These are phyloP conservation scores for Ophiostoma piceae DNA, from an alignment of 2,329 filamentous ascomycete genomes.

Conservation along the genomic window DNA sequence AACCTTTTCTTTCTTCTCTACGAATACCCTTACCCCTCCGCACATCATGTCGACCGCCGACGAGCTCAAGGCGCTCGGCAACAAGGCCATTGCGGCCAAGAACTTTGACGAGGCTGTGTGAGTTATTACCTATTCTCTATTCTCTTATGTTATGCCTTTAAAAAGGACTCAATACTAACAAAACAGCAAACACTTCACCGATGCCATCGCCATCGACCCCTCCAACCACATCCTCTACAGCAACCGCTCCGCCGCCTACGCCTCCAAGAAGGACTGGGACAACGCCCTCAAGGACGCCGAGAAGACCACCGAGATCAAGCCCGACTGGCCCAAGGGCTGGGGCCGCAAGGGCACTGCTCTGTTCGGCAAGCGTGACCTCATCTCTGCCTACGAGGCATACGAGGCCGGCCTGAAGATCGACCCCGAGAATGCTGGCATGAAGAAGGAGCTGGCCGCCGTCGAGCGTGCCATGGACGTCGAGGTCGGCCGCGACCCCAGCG, in stretches of 20 bases:
- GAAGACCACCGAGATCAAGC: constrained; percentile 91
- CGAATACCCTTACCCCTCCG: background rate
- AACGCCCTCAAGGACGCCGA: constrained; percentile 82
- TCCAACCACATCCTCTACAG: constrained; percentile 96
- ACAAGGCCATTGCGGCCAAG: constrained; percentile 97
- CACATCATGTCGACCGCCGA: constrained; percentile 54
- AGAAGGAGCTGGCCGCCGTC: constrained; percentile 78
- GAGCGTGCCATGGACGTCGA: constrained; percentile 83
- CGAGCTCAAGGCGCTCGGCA: constrained; percentile 93
- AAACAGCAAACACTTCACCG: constrained; percentile 80
- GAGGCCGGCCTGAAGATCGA: constrained; percentile 93
- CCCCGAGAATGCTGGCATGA: constrained; percentile 84
- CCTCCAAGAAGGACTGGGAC: constrained; percentile 83
- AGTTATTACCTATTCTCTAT: constrained; percentile 37
- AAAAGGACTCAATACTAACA: background rate
- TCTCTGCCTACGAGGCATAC: constrained; percentile 83
- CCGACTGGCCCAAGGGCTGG: constrained; percentile 97
- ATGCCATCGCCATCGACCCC: constrained; percentile 84
- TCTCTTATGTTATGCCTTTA: background rate
- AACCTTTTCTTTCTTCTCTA: background rate
- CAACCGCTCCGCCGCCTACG: constrained; percentile 83
- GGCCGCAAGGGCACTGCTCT: constrained; percentile 86
- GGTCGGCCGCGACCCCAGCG: constrained; percentile 24
- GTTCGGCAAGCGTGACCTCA: constrained; percentile 79
- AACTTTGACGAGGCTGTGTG: constrained; percentile 95